These are phyloP conservation scores for Mucor circinelloides DNA, from an alignment of 371 early-diverging fungal genomes.

Conservation along the genomic window DNA sequence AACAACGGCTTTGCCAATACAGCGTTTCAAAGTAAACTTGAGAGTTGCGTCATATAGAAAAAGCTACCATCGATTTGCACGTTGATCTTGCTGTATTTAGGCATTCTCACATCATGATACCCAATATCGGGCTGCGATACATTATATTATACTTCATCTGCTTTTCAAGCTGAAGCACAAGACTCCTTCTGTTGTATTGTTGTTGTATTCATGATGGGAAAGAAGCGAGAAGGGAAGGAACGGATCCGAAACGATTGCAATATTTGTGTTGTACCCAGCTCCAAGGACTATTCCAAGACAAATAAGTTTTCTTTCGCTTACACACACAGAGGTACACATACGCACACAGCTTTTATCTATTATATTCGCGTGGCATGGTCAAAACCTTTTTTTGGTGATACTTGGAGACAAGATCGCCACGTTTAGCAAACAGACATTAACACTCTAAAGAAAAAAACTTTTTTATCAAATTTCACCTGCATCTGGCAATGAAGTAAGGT, in stretches of 20 bases:
- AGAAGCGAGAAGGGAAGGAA: neutral
- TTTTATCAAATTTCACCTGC: neutral
- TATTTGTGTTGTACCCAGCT: neutral
- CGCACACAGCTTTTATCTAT: neutral
- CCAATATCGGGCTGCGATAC: neutral
- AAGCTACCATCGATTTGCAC: neutral
- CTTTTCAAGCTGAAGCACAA: neutral
- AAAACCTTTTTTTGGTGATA: slow-evolving; percentile 2
- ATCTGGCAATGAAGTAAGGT: neutral
- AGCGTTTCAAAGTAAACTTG: neutral
- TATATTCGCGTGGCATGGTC: slow-evolving; percentile 1
- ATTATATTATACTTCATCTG: neutral
- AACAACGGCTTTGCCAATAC: neutral
- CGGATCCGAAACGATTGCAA: neutral
- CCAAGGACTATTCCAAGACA: neutral
- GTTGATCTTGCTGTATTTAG: neutral
- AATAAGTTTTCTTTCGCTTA: neutral
- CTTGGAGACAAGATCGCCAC: slow-evolving; percentile 1
- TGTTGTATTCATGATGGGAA: neutral
- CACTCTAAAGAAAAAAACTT: neutral
- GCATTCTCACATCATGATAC: neutral
- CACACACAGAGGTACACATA: neutral
- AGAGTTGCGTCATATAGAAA: neutral
- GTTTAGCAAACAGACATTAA: neutral
- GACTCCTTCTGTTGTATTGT: neutral